phyloP scores from a whole-genome alignment of 768 basidiomycete genomes.

The Lactifluus pinguis region DNA sequence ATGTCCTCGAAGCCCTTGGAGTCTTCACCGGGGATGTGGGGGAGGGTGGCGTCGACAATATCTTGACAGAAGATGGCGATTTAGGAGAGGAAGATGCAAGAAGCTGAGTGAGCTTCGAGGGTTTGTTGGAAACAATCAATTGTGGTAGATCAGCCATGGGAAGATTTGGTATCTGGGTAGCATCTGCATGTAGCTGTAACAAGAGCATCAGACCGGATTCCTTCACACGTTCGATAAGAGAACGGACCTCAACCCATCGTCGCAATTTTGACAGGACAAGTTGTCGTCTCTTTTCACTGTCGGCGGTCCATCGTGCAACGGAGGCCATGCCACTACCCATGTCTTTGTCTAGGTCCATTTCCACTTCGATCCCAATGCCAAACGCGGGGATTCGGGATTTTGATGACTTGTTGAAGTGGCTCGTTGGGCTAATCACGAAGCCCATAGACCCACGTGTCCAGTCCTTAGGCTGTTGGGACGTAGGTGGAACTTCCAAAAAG shows the following conservation, averaged over 20 bases:
- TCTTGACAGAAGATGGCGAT: slow-evolving; percentile 25
- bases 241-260: slow-evolving; percentile 53
- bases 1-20: slow-evolving; percentile 21
- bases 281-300: slow-evolving; percentile 49
- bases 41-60: slow-evolving; percentile 27
- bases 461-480: slow-evolving; percentile 38
- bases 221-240: not conserved
- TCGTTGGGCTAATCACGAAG: slow-evolving; percentile 60
- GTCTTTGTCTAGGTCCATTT: slow-evolving; percentile 74
- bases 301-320: slow-evolving; percentile 80
- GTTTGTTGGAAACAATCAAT: slow-evolving; percentile 42
- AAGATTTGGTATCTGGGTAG: slow-evolving; percentile 40
- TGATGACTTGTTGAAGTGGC: slow-evolving; percentile 57
- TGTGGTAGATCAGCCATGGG: slow-evolving; percentile 60
- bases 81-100: slow-evolving; percentile 72
- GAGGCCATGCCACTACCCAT: slow-evolving; percentile 82
- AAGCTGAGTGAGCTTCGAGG: slow-evolving; percentile 59
- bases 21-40: slow-evolving; percentile 27
- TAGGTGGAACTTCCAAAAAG: slow-evolving; percentile 17
- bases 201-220: slow-evolving; percentile 9
- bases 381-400: slow-evolving; percentile 69
- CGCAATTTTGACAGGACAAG: slow-evolving; percentile 52
- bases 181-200: slow-evolving; percentile 42
- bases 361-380: slow-evolving; percentile 81
- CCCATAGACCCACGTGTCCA: slow-evolving; percentile 82